Percentiles rank a stretch among this genome's conserved stretches.
Evolutionary conservation across 257 asterid genomes (phyloP).

Genomic region (Gynochthodes officinalis): DNA sequence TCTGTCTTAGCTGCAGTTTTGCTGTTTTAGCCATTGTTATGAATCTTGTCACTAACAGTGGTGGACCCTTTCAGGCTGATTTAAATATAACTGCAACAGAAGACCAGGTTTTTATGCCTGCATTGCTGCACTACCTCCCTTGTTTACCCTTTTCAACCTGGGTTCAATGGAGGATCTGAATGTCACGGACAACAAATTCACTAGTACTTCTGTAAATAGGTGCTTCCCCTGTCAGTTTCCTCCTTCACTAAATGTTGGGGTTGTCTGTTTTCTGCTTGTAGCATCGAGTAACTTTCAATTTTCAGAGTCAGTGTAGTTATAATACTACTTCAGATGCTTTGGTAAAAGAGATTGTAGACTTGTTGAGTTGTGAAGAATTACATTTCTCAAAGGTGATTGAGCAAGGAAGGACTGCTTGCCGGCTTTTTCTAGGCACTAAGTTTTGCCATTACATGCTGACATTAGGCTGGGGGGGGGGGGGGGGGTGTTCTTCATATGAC

Average conservation of each 20-base stretch:
- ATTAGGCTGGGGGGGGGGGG: too few species aligned
- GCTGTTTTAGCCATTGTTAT: constrained; percentile 13
- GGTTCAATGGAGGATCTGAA: constrained; percentile 18
- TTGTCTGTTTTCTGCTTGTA: neutral
- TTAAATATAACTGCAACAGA: constrained; percentile 21
- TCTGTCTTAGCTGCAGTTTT: constrained; percentile 5
- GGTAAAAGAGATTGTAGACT: neutral
- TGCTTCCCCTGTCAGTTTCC: neutral
- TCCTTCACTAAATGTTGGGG: neutral
- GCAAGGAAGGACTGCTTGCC: neutral
- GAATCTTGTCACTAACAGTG: constrained; percentile 19
- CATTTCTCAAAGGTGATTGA: neutral
- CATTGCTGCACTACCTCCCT: constrained; percentile 8
- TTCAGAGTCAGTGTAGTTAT: neutral
- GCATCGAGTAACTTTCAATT: neutral
- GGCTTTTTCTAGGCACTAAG: neutral
- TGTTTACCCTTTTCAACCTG: constrained; percentile 10
- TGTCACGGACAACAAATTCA: constrained; percentile 14
- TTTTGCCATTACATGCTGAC: neutral
- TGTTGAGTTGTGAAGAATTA: neutral
- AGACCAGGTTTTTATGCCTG: constrained; percentile 18
- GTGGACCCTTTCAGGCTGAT: constrained; percentile 42
- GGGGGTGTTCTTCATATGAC: neutral
- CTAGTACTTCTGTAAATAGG: constrained; percentile 31
- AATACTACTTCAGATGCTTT: neutral